Evolutionary conservation across 768 basidiomycete genomes (phyloP).

Genomic region (Mycena olivaceomarginata): DNA sequence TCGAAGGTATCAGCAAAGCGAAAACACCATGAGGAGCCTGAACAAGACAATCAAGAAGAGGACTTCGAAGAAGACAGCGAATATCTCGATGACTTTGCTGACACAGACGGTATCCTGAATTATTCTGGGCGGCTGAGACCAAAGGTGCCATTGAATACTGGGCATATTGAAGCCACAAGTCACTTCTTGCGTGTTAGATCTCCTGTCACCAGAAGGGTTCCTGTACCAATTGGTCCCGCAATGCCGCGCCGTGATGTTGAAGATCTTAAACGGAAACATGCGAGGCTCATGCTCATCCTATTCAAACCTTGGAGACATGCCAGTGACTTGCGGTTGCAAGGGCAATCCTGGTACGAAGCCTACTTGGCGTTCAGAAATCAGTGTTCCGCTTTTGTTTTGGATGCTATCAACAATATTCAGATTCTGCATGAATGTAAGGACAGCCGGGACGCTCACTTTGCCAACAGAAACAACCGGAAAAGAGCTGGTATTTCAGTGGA

Average conservation of each 20-base stretch:
- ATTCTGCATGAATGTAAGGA: neutral
- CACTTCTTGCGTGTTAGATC: neutral
- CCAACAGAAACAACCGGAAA: neutral
- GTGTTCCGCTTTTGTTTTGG: neutral
- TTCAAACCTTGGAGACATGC: neutral
- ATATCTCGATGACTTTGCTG: neutral
- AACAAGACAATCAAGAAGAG: neutral
- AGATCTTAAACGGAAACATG: neutral
- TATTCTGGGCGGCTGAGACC: neutral
- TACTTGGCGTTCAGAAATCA: neutral
- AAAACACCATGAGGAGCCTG: neutral
- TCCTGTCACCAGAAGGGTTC: neutral
- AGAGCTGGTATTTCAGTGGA: constrained; percentile 6
- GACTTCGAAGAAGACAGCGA: no score
- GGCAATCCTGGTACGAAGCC: neutral
- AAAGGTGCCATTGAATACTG: neutral
- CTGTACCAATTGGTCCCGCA: neutral
- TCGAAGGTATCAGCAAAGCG: neutral
- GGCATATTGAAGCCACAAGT: neutral
- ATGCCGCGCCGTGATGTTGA: neutral
- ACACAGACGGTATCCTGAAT: neutral
- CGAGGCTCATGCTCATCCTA: neutral
- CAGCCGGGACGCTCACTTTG: neutral
- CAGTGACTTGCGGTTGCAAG: neutral
- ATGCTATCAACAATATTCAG: neutral